Evolutionary conservation across 495 filamentous ascomycete species (phyloP), one percentile per base, ranked within the genome.

Genomic region (Podospora sp.): DNA sequence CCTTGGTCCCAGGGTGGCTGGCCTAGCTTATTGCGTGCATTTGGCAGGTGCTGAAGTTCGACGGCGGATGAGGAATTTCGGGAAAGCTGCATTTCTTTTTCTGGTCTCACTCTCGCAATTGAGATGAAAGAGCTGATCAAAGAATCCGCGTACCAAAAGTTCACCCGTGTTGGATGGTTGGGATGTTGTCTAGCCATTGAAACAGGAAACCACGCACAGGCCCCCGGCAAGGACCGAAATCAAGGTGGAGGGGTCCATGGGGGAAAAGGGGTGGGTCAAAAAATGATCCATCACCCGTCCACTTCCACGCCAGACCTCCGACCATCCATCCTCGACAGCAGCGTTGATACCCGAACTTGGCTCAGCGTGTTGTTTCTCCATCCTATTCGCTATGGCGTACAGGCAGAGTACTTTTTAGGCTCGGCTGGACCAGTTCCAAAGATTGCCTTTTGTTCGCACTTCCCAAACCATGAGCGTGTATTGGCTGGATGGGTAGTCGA

Each of bases 181-280:
- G 16, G 61, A 20, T n/a, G 33, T 29, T 53, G 61, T 52, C 63
- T 58, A 46, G 51, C 25, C 27, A 33, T 62, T 62, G 60, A 62
- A 62, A 62, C 60, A 33, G 6, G 29, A 6, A 12, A 9, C 33
- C 16, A 49, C 51, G 63, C 63, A 65, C 63, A 46, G 63, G 63
- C 63, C 63, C 11, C 25, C 63, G 63, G 63, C 52, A 65, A 57
- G 63, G 63, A 25, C 63, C 63, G 52, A 65, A 26, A 6, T 36
- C 51, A 27, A 59, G 16, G 21, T 59, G 16, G 11, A 20, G 24
- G 27, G n/a, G n/a, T n/a, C n/a, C n/a, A n/a, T n/a, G n/a, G n/a
- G n/a, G 22, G 11, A 22, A 20, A 22, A 8, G 22, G 6, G 56
- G 52, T 16, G 52, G 16, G 8, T 6, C 21, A 6, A 26, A 26